Base-by-base conservation (phyloP, 352 stramenopile species). In the Saprolegnia parasitica region DNA sequence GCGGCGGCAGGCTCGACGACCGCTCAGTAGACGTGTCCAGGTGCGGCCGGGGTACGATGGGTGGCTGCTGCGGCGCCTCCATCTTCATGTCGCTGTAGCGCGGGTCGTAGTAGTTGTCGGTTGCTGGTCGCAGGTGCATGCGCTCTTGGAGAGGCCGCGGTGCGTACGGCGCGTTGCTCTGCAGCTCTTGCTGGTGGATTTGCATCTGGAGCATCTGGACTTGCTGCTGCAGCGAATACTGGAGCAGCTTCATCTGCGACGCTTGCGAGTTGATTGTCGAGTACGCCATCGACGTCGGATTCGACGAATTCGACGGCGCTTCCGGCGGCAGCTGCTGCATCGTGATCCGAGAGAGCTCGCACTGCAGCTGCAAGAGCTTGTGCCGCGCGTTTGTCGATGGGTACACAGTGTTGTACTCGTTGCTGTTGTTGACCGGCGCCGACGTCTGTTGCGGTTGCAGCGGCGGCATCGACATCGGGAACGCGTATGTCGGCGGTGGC, bases 161-260 rank as follows among this genome's bases (percentile, higher is more conserved):
- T 2, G 29, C 29, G 29, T 35, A 49, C 42, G 42, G 42, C 24
- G 52, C 35, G 8, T 42, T 60, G 11, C n/a, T 73, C 18, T 81
- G 74, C n/a, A 83, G 72, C 65, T 76, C 56, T 52, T 95, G 84
- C 40, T 73, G 68, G 35, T 73, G 61, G 21, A 70, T 70, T 29
- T 93, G 85, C 67, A 93, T 71, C 63, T 95, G 85, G 74, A 92
- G 87, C 71, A 95, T 85, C 64, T 95, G 87, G 24, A 95, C 71
- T 72, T 95, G 87, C 56, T 95, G 87, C 60, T 95, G 87, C 78
- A 93, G 88, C 62, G 42, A 49, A 32, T 70, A 70, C 47, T 90
- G 92, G 16, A 93, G 73, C 35, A 95, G 76, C 71, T 90, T 90
- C 52, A 95, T 76, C 65, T 95, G 63, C 20, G 63, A 95, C 9